Evolutionary conservation across 2,329 filamentous ascomycete genomes (phyloP), one percentile per base, ranked within the genome.

Genomic region (Microcyclospora pomicola): DNA sequence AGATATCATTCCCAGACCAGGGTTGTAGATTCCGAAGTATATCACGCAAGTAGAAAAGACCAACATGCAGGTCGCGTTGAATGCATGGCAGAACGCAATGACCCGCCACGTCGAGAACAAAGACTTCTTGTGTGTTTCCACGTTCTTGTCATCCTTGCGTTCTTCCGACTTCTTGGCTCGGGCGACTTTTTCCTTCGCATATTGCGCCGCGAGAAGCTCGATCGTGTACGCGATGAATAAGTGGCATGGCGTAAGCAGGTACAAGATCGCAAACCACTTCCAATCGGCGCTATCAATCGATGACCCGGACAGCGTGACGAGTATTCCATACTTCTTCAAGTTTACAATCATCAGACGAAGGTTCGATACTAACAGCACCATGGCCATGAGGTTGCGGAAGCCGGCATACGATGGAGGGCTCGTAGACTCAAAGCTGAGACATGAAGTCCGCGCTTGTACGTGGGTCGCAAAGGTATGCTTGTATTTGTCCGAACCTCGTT

Each of bases 341-440:
- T 98, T 98, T 62, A 96, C 91, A 16, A 98, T 86, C 66, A 96
- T 84, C 53, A 98, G 70, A 46, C 91, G 79, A 36, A 98, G 63
- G 58, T 98, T 98, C 52, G 87, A 91, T 35, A 88, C 85, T 53
- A 96, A 84, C 86, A 64, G 57, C 29, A 95, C 84, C 53, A 96
- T 79, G 30, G 94, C 82, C 84, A 95, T 94, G 45, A 98, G 72
- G 58, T 98, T 98, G 42, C 88, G 72, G 57, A 98, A 96, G 1
- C 91, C 91, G 12, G 94, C 65, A 56, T 95, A 96, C 58, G 84
- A 94, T 15, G 87, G 84, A 2, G 77, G 68, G 9, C 66, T 66
- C 33, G 73, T 63, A 2, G 84, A 74, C 57, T 96, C 91, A 52
- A 87, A 81, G 62, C 85, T 94, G 34, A 96, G 69, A 51, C 82